Percentiles rank a stretch among this genome's conserved stretches.
These are phyloP conservation scores for Cordyceps cicadae DNA, from an alignment of 2,329 filamentous ascomycete species.

Conservation along the genomic window DNA sequence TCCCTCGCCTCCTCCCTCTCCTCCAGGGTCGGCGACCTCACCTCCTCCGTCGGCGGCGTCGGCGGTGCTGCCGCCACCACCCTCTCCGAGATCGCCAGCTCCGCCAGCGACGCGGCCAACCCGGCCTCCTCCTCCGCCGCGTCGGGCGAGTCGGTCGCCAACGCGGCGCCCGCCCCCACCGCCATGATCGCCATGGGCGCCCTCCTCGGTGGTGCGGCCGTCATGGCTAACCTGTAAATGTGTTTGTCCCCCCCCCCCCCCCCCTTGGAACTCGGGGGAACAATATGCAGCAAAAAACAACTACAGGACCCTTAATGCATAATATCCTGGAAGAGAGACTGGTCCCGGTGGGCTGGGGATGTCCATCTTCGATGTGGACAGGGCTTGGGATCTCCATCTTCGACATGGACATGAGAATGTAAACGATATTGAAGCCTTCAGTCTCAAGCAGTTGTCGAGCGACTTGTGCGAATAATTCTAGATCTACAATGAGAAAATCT, in stretches of 20 bases:
- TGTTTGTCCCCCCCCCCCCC: neutral
- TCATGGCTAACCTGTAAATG: conserved; percentile 36
- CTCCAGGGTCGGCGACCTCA: conserved; percentile 15
- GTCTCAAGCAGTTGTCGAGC: neutral
- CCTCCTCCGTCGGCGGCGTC: conserved; percentile 6
- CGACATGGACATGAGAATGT: neutral
- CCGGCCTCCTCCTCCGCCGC: no score
- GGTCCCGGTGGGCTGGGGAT: neutral
- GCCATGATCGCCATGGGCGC: conserved; percentile 38
- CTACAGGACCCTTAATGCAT: neutral
- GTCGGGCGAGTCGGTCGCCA: conserved; percentile 12
- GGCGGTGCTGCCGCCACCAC: conserved; percentile 12
- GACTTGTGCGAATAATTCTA: neutral
- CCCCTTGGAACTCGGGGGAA: neutral
- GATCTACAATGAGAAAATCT: neutral
- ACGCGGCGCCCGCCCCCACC: conserved; percentile 28
- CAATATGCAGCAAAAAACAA: no score
- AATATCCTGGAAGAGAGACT: conserved; percentile 1
- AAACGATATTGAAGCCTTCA: neutral
- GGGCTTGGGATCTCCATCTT: neutral
- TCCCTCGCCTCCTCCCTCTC: conserved; percentile 16
- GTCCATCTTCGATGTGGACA: neutral
- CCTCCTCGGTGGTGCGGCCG: conserved; percentile 38
- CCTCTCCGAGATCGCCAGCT: conserved; percentile 15
- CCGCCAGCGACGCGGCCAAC: conserved; percentile 13